Evolutionary conservation across 805 yeast species (phyloP).

Genomic region (Zygoascus bituminiphila): DNA sequence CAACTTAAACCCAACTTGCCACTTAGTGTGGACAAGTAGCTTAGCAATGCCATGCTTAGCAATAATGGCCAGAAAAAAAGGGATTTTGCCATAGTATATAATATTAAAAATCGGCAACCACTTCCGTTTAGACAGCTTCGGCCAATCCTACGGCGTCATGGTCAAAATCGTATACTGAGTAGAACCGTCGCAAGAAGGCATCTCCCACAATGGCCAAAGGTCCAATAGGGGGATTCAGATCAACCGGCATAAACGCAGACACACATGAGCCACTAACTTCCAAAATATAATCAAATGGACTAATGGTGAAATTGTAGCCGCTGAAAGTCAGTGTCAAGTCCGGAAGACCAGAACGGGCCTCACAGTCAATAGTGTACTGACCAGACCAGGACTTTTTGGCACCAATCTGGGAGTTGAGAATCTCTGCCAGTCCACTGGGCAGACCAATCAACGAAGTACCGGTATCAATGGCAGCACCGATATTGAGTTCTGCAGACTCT

Average conservation of each 20-base stretch:
- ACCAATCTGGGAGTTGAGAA: slow-evolving; percentile 90
- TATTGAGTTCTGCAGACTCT: slow-evolving; percentile 75
- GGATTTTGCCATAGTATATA: too few species aligned
- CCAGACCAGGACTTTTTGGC: slow-evolving; percentile 97
- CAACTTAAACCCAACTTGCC: too few species aligned
- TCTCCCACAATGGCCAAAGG: slow-evolving; percentile 96
- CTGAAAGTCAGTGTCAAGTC: slow-evolving; percentile 84
- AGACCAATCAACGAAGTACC: slow-evolving; percentile 95
- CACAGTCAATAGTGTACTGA: slow-evolving; percentile 92
- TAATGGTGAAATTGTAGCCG: slow-evolving; percentile 85
- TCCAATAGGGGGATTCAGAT: slow-evolving; percentile 94
- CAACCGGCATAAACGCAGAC: slow-evolving; percentile 95
- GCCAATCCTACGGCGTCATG: slow-evolving; percentile 94
- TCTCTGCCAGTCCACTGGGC: slow-evolving; percentile 93
- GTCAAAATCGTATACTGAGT: slow-evolving; percentile 87
- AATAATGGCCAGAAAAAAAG: too few species aligned
- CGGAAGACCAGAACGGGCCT: slow-evolving; percentile 71
- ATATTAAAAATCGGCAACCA: too few species aligned
- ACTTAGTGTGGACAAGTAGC: too few species aligned
- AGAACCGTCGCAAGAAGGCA: slow-evolving; percentile 91
- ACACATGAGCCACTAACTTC: slow-evolving; percentile 94
- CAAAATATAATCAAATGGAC: slow-evolving; percentile 86
- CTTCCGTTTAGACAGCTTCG: slow-evolving; percentile 34
- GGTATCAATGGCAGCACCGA: slow-evolving; percentile 98
- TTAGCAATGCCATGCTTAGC: too few species aligned